phyloP scores from a whole-genome alignment of 176 grass and related monocot genomes.

The Juncus effusus region DNA sequence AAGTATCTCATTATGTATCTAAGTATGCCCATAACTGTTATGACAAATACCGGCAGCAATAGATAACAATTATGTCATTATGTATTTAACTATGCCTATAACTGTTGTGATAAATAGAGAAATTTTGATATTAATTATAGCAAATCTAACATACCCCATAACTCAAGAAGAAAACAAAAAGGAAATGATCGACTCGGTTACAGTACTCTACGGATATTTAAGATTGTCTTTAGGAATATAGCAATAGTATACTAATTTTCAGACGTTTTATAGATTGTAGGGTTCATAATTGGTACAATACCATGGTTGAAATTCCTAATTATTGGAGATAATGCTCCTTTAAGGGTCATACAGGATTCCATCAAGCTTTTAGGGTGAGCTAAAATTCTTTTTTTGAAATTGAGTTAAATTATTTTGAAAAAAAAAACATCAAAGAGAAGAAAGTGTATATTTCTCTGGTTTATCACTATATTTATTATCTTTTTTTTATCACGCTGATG shows the following conservation, averaged over 20 bases:
- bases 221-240: too few species aligned
- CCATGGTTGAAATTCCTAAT: conserved; percentile 40
- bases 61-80: too few species aligned
- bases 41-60: too few species aligned
- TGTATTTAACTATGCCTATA: too few species aligned
- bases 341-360: conserved; percentile 30
- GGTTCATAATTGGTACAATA: conserved; percentile 30
- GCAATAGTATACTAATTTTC: not conserved
- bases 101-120: too few species aligned
- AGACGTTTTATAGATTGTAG: conserved; percentile 19
- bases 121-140: too few species aligned
- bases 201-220: too few species aligned
- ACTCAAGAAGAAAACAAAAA: too few species aligned
- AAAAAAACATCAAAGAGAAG: not conserved
- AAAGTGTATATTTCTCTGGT: not conserved
- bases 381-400: conserved; percentile 7
- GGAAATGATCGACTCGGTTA: too few species aligned
- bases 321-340: conserved; percentile 28
- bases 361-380: conserved; percentile 21
- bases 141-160: too few species aligned
- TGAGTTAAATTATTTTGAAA: not conserved
- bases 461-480: not conserved
- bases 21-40: too few species aligned
- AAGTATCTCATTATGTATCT: too few species aligned
- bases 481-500: not conserved